Evolutionary conservation across 2,329 filamentous ascomycete species (phyloP).

Genomic region (Blastomyces emzantsi): DNA sequence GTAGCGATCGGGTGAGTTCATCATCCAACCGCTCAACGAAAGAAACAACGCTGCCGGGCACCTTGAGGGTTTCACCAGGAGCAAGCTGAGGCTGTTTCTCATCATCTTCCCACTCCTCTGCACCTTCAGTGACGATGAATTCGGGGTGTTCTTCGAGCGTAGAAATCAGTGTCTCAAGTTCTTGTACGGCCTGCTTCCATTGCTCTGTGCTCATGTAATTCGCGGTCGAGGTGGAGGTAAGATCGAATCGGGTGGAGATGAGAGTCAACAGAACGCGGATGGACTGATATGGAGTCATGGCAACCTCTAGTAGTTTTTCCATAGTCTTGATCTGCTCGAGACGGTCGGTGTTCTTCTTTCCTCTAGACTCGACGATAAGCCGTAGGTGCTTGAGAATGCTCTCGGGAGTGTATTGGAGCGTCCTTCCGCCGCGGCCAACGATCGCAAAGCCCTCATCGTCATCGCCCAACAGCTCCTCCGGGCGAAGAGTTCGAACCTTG

Average conservation of each 20-base stretch:
- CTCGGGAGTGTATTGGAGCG: constrained; percentile 87
- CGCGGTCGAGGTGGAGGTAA: constrained; percentile 62
- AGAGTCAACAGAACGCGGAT: constrained; percentile 86
- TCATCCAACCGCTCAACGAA: constrained; percentile 93
- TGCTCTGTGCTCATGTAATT: constrained; percentile 89
- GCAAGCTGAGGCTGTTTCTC: constrained; percentile 76
- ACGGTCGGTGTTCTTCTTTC: constrained; percentile 98
- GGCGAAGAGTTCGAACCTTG: constrained; percentile 39
- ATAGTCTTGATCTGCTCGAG: constrained; percentile 91
- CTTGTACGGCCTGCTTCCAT: constrained; percentile 90
- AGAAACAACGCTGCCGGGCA: constrained; percentile 89
- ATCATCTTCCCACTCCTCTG: constrained; percentile 98
- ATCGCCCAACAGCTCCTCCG: constrained; percentile 38
- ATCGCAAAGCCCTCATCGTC: constrained; percentile 79
- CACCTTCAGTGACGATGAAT: constrained; percentile 79
- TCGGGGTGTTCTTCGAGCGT: constrained; percentile 71
- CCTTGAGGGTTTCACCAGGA: constrained; percentile 70
- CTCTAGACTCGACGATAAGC: constrained; percentile 86
- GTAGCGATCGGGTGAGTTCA: constrained; percentile 92
- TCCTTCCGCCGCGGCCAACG: constrained; percentile 80
- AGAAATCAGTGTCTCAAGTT: constrained; percentile 67
- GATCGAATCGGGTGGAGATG: constrained; percentile 88
- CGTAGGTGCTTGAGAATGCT: constrained; percentile 97
- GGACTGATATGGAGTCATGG: constrained; percentile 83
- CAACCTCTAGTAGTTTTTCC: constrained; percentile 90